A percentile compares a stretch with the other conserved stretches of the same genome.
Evolutionary conservation across 352 stramenopile species (phyloP).

Genomic region (Phytophthora hybrid): DNA sequence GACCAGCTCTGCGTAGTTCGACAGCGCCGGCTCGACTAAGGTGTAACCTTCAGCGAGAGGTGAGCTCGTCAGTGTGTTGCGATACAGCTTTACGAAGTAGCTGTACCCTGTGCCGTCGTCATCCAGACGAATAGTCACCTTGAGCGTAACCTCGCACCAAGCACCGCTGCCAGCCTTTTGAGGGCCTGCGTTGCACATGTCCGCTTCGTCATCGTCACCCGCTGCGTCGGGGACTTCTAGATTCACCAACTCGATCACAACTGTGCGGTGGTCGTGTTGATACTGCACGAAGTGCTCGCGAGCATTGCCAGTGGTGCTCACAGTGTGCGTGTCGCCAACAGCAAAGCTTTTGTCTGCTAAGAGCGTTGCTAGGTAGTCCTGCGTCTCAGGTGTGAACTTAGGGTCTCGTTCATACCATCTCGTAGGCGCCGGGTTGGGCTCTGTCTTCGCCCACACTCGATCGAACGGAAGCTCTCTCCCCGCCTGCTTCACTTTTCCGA

Average conservation of each 20-base stretch:
- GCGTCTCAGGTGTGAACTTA: constrained; percentile 43
- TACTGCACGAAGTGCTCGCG: constrained; percentile 49
- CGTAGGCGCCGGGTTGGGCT: constrained; percentile 31
- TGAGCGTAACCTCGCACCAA: constrained; percentile 42
- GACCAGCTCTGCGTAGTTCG: constrained; percentile 69
- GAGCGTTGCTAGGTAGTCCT: constrained; percentile 51
- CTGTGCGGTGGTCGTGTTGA: constrained; percentile 28
- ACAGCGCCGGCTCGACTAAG: constrained; percentile 28
- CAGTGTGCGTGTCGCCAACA: constrained; percentile 47
- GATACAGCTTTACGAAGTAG: constrained; percentile 64
- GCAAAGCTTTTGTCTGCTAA: constrained; percentile 45
- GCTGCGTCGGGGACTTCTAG: constrained; percentile 12
- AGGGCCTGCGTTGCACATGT: neutral
- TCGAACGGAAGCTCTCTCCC: constrained; percentile 52
- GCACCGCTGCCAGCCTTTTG: constrained; percentile 17
- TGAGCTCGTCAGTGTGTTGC: constrained; percentile 45
- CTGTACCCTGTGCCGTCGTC: constrained; percentile 29
- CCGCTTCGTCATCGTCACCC: constrained; percentile 10
- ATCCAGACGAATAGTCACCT: constrained; percentile 31
- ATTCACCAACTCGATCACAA: constrained; percentile 62
- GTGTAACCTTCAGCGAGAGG: constrained; percentile 26
- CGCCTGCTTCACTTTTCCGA: constrained; percentile 60
- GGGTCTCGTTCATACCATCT: constrained; percentile 52
- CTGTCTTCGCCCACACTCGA: constrained; percentile 65
- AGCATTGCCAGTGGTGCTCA: constrained; percentile 45